These are phyloP conservation scores for Fraxinus angustifolia DNA, from an alignment of 305 asterid genomes.

Conservation along the genomic window DNA sequence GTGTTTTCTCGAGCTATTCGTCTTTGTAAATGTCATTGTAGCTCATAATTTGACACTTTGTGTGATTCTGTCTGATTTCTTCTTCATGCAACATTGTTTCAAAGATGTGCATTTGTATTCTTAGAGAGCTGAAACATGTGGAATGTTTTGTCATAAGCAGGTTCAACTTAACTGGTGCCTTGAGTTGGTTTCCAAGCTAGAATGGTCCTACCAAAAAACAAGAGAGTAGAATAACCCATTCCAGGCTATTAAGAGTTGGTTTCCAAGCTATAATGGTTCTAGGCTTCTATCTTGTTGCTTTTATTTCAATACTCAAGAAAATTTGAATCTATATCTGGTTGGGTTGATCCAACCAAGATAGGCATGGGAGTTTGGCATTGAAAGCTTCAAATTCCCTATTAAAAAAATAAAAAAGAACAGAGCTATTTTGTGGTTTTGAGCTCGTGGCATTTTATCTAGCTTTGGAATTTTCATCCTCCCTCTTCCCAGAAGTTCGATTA, in stretches of 20 bases:
- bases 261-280: not conserved
- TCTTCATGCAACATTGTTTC: constrained; percentile 30
- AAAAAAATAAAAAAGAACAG: not conserved
- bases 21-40: constrained; percentile 22
- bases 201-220: not conserved
- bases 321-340: not conserved
- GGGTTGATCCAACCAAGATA: not conserved
- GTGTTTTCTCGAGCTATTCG: constrained; percentile 14
- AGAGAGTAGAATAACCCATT: not conserved
- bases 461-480: not conserved
- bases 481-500: not conserved
- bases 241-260: not conserved
- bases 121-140: not conserved
- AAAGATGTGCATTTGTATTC: constrained; percentile 11
- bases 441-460: not conserved
- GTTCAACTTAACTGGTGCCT: not conserved
- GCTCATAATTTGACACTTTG: constrained; percentile 15
- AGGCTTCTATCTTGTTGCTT: not conserved
- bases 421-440: not conserved
- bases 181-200: not conserved
- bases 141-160: not conserved
- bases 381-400: not conserved
- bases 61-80: constrained; percentile 27
- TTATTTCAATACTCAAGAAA: not conserved
- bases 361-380: not conserved